These are phyloP conservation scores for Sonneratia caseolaris DNA, from an alignment of 345 rosid genomes.

Conservation along the genomic window DNA sequence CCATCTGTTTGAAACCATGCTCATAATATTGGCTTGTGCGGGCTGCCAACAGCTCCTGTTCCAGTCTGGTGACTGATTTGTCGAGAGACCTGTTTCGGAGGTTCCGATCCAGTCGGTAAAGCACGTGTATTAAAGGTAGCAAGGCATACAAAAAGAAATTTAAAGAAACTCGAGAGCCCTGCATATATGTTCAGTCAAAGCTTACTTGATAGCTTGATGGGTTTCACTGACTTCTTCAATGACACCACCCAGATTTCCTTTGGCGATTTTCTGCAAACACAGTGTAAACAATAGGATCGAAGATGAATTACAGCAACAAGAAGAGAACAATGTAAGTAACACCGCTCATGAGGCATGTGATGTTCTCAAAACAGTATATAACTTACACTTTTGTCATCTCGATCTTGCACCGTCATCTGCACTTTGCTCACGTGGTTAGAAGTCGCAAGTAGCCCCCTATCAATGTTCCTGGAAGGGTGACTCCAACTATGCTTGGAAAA, in stretches of 20 bases:
- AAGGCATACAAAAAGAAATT: too few species aligned
- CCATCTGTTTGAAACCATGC: constrained; percentile 9
- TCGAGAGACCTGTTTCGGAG: constrained; percentile 43
- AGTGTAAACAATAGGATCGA: background rate
- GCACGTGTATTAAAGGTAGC: background rate
- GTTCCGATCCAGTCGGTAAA: background rate
- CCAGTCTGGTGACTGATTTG: constrained; percentile 54
- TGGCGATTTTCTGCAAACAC: constrained; percentile 37
- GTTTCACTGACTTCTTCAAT: constrained; percentile 62
- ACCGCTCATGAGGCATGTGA: background rate
- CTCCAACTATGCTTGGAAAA: constrained; percentile 40
- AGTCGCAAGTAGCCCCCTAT: constrained; percentile 14
- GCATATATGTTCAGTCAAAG: background rate
- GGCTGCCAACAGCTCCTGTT: constrained; percentile 51
- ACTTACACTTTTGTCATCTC: constrained; percentile 67
- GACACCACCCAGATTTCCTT: constrained; percentile 46
- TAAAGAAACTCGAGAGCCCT: background rate
- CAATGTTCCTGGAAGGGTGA: constrained; percentile 12
- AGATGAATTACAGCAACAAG: background rate
- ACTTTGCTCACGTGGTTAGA: constrained; percentile 19
- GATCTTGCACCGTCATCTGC: constrained; percentile 22
- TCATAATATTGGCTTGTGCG: constrained; percentile 20
- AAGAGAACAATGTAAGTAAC: background rate
- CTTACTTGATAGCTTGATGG: constrained; percentile 59
- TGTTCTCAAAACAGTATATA: background rate